phyloP scores from a whole-genome alignment of 177 flowering plant species.

The Vitis hybrid region DNA sequence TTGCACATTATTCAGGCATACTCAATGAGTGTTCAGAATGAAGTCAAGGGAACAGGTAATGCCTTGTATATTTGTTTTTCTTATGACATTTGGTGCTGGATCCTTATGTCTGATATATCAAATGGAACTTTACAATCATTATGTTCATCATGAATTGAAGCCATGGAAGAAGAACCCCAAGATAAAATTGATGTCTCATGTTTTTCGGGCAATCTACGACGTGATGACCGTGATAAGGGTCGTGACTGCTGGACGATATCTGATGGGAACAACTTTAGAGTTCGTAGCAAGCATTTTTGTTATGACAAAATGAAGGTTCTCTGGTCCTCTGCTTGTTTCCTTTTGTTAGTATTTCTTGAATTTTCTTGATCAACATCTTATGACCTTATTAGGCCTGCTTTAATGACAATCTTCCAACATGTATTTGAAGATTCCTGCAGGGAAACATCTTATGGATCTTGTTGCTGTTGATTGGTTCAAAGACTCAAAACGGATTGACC shows the following conservation, averaged over 20 bases:
- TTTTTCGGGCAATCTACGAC: constrained; percentile 86
- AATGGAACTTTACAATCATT: constrained; percentile 4
- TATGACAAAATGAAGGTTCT: constrained; percentile 83
- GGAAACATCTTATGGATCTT: constrained; percentile 94
- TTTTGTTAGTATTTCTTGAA: not conserved
- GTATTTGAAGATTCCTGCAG: constrained; percentile 74
- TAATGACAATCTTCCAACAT: constrained; percentile 18
- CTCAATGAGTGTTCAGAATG: constrained; percentile 41
- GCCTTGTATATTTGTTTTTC: not conserved
- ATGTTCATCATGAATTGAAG: constrained; percentile 31
- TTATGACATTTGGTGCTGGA: not conserved
- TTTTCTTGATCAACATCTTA: not conserved
- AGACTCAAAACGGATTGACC: constrained; percentile 93
- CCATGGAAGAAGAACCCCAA: constrained; percentile 62
- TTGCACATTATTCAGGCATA: constrained; percentile 43
- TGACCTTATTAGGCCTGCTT: constrained; percentile 6
- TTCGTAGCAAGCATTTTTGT: constrained; percentile 83
- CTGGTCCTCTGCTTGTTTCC: not conserved
- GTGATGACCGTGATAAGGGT: constrained; percentile 72
- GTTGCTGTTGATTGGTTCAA: constrained; percentile 99
- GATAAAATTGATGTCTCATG: constrained; percentile 79
- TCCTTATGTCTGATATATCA: not conserved
- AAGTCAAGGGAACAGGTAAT: constrained; percentile 60
- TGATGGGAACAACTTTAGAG: constrained; percentile 94
- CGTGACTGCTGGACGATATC: constrained; percentile 93